A percentile compares a stretch with the other conserved stretches of the same genome.
These are phyloP conservation scores for Nemania sp. DNA, from an alignment of 2,329 filamentous ascomycete species.

Conservation along the genomic window DNA sequence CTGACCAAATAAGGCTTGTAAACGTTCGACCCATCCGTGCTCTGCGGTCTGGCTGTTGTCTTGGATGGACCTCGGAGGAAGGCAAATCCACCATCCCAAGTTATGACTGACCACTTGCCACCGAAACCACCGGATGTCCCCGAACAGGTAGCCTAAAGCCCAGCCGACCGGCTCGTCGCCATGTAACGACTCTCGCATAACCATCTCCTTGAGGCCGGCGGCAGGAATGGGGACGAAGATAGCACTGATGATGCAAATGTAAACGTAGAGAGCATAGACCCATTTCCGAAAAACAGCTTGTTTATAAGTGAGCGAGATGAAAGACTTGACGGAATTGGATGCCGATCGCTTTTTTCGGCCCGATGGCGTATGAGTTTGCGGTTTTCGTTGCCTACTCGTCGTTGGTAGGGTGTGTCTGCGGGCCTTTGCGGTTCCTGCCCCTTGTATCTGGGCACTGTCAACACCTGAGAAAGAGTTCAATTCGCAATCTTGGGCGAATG, in stretches of 20 bases:
- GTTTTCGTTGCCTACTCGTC: slow-evolving; percentile 43
- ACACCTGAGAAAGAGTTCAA: slow-evolving; percentile 5
- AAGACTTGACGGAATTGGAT: slow-evolving; percentile 69
- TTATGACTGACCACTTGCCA: slow-evolving; percentile 71
- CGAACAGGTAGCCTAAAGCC: slow-evolving; percentile 88
- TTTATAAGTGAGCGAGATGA: slow-evolving; percentile 76
- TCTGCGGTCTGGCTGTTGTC: slow-evolving; percentile 35
- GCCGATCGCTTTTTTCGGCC: slow-evolving; percentile 69
- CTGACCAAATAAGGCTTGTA: slow-evolving; percentile 70
- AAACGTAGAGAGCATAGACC: slow-evolving; percentile 81
- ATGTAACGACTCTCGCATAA: slow-evolving; percentile 68
- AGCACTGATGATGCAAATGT: slow-evolving; percentile 66
- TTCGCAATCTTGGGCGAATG: slow-evolving; percentile 13
- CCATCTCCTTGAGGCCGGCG: slow-evolving; percentile 70
- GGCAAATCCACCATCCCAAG: slow-evolving; percentile 74
- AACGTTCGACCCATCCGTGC: slow-evolving; percentile 65
- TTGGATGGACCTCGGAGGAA: slow-evolving; percentile 57
- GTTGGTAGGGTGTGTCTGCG: slow-evolving; percentile 60
- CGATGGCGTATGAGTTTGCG: slow-evolving; percentile 60
- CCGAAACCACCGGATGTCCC: slow-evolving; percentile 73
- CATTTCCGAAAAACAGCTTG: slow-evolving; percentile 81
- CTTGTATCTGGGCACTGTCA: slow-evolving; percentile 20
- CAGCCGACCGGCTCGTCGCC: slow-evolving; percentile 86
- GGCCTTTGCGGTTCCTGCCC: slow-evolving; percentile 21
- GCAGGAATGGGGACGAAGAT: slow-evolving; percentile 57